phyloP scores from a whole-genome alignment of 225 moss, liverwort and hornwort genomes.

The Polytrichum formosum region DNA sequence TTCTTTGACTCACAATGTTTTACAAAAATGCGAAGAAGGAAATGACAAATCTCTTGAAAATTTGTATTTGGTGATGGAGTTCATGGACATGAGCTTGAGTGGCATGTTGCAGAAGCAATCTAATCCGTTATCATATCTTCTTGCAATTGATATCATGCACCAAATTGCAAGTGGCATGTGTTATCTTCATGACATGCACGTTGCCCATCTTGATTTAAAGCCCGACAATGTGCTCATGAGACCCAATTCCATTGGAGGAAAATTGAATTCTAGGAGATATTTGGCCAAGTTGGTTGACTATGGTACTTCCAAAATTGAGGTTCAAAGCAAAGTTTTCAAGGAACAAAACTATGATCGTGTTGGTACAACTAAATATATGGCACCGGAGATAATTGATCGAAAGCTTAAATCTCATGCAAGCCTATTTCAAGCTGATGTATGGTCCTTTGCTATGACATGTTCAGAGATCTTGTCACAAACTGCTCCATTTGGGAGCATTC shows the following conservation, averaged over 20 bases:
- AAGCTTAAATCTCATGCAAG: background rate
- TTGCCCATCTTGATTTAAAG: constrained; percentile 1
- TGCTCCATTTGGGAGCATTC: background rate
- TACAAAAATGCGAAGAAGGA: too few relatives aligned
- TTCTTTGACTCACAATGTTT: too few relatives aligned
- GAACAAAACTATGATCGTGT: background rate
- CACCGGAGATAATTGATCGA: background rate
- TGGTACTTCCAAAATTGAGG: background rate
- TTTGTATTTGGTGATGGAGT: background rate
- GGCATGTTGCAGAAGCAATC: background rate
- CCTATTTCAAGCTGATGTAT: background rate
- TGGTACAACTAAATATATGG: constrained; percentile 2
- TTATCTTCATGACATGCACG: background rate
- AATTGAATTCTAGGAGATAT: background rate
- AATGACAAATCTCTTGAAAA: too few relatives aligned
- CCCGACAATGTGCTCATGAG: background rate
- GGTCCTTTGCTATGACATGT: background rate
- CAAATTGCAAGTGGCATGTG: background rate
- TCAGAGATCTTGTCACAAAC: background rate
- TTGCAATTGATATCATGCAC: background rate
- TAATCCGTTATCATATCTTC: background rate
- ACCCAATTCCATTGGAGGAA: background rate
- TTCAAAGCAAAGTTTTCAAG: background rate
- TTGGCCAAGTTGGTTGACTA: background rate
- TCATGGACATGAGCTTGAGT: background rate